phyloP scores from a whole-genome alignment of 345 rosid genomes.

The Corymbia maculata region DNA sequence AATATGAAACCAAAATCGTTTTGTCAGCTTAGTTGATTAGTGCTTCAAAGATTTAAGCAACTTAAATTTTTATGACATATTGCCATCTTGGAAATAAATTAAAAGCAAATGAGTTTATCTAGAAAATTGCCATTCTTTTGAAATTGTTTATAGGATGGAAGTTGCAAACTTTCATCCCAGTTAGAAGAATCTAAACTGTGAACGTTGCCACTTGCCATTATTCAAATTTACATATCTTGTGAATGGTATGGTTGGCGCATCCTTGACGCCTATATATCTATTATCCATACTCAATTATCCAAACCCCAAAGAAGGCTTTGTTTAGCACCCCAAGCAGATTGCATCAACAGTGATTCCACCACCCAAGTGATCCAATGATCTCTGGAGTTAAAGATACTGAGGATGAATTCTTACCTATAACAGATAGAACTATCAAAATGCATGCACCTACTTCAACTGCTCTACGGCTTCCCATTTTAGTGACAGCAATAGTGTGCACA shows the following conservation, averaged over 20 bases:
- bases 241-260: not conserved
- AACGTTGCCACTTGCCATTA: not conserved
- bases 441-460: slow-evolving; percentile 84
- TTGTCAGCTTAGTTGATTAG: not conserved
- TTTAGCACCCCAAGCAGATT: not conserved
- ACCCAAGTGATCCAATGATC: not conserved
- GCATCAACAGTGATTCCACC: not conserved
- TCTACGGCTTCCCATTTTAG: slow-evolving; percentile 98
- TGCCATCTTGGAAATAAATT: not conserved
- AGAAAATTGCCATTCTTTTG: not conserved
- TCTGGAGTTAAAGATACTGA: not conserved
- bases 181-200: not conserved
- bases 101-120: not conserved
- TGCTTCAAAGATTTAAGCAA: not conserved
- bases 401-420: slow-evolving; percentile 43
- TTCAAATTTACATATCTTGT: not conserved
- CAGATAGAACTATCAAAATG: slow-evolving; percentile 62
- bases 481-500: slow-evolving; percentile 95
- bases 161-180: not conserved
- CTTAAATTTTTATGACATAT: not conserved
- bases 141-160: not conserved
- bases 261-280: not conserved
- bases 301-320: not conserved
- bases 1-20: not conserved
- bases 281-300: not conserved